Conservation (phyloP, 2,329 filamentous ascomycete genomes). For the Thielaviopsis euricoi region DNA sequence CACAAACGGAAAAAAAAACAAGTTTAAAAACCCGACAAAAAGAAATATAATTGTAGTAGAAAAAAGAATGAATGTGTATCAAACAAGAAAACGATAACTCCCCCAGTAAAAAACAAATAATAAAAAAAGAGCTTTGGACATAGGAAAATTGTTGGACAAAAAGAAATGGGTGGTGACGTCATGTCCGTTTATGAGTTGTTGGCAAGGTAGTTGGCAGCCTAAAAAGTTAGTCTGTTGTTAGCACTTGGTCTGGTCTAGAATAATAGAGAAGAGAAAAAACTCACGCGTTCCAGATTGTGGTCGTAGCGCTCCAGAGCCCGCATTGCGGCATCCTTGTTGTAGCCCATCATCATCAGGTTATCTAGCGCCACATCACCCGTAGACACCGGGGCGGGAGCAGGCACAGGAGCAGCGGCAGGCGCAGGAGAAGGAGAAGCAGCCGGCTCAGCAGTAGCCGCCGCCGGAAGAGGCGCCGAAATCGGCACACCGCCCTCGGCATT, state of each 20-base stretch:
- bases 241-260: too few species aligned
- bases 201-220: slow-evolving; percentile 13
- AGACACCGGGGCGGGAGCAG: slow-evolving; percentile 40
- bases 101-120: background rate
- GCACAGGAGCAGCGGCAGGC: slow-evolving; percentile 12
- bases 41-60: background rate
- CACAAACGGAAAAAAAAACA: background rate
- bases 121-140: background rate
- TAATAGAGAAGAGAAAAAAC: slow-evolving; percentile 17
- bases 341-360: slow-evolving; percentile 80
- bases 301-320: slow-evolving; percentile 82
- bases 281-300: slow-evolving; percentile 87
- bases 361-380: slow-evolving; percentile 84
- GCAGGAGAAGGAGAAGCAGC: slow-evolving; percentile 15
- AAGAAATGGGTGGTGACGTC: background rate
- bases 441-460: slow-evolving; percentile 14
- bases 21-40: background rate
- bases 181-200: background rate
- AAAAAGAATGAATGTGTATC: background rate
- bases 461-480: background rate
- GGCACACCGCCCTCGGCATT: background rate
- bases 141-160: background rate
- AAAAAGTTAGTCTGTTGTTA: background rate
- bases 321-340: slow-evolving; percentile 55
- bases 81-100: too few species aligned